phyloP scores from a whole-genome alignment of 2,329 filamentous ascomycete species.

The Monilinia aucupariae region DNA sequence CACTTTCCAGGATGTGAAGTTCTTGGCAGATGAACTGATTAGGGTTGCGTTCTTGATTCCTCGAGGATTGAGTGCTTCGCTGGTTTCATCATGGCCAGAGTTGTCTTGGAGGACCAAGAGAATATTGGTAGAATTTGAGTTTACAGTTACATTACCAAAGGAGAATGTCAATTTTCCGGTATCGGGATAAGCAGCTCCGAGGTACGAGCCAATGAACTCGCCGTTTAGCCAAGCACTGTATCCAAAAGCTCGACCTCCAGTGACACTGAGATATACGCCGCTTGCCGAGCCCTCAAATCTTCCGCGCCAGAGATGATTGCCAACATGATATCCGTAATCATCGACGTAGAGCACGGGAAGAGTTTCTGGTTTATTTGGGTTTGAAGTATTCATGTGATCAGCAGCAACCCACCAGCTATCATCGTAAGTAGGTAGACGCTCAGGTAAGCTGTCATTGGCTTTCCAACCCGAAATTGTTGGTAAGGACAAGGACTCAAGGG shows the following conservation, averaged over 20 bases:
- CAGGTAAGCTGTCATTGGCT: conserved; percentile 41
- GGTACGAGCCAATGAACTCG: conserved; percentile 48
- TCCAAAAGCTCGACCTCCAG: conserved; percentile 17
- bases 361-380: conserved; percentile 39
- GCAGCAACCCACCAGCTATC: conserved; percentile 30
- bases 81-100: conserved; percentile 52
- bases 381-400: conserved; percentile 16
- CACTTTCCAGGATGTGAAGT: conserved; percentile 45
- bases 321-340: conserved; percentile 42
- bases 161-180: conserved; percentile 31
- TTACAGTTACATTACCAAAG: conserved; percentile 41
- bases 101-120: conserved; percentile 53
- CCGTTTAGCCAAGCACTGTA: conserved; percentile 44
- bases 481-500: conserved; percentile 18
- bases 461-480: conserved; percentile 33
- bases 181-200: conserved; percentile 36
- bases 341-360: conserved; percentile 43
- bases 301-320: conserved; percentile 42
- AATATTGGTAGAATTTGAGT: conserved; percentile 37
- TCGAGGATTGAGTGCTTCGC: conserved; percentile 42
- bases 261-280: conserved; percentile 27
- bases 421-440: conserved; percentile 38
- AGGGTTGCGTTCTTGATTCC: conserved; percentile 50
- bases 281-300: conserved; percentile 23
- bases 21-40: conserved; percentile 30